Conservation (phyloP, 495 filamentous ascomycete species). For the Annulohypoxylon moriforme region DNA sequence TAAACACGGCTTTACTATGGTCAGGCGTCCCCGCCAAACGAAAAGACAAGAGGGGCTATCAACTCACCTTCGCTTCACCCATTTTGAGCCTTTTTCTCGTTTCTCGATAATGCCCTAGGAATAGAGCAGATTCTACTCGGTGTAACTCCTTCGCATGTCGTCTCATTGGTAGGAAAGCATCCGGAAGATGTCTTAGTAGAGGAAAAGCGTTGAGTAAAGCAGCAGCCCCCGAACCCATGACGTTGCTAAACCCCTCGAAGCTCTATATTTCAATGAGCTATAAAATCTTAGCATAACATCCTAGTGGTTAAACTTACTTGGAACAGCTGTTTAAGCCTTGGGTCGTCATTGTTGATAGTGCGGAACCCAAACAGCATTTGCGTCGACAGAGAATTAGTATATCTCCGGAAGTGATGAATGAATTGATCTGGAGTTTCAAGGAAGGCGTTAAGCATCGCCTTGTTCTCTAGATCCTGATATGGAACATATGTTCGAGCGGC, state of each 20-base stretch:
- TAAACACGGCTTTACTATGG: conserved; percentile 49
- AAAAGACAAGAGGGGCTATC: background rate
- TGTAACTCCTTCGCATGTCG: conserved; percentile 45
- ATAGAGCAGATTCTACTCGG: conserved; percentile 49
- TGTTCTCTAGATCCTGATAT: conserved; percentile 46
- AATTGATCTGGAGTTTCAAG: conserved; percentile 37
- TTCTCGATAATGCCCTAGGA: conserved; percentile 53
- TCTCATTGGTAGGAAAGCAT: conserved; percentile 52
- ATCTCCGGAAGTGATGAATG: conserved; percentile 54
- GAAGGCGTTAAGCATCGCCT: conserved; percentile 44
- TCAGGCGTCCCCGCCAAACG: background rate
- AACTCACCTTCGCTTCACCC: conserved; percentile 46
- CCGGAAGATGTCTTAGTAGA: conserved; percentile 54
- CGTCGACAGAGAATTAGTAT: conserved; percentile 65
- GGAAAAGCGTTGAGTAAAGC: conserved; percentile 59
- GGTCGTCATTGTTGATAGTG: conserved; percentile 59
- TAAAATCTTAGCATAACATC: background rate
- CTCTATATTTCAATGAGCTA: conserved; percentile 37
- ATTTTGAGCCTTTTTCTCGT: conserved; percentile 50
- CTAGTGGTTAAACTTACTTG: conserved; percentile 37
- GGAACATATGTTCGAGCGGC: conserved; percentile 48
- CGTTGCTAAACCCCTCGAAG: conserved; percentile 61
- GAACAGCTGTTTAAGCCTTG: conserved; percentile 64
- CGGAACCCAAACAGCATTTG: conserved; percentile 68
- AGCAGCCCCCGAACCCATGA: conserved; percentile 56